Percentiles rank a stretch among this genome's conserved stretches.
These are phyloP conservation scores for Saposhnikovia divaricata DNA, from an alignment of 129 eudicot species.

Conservation along the genomic window DNA sequence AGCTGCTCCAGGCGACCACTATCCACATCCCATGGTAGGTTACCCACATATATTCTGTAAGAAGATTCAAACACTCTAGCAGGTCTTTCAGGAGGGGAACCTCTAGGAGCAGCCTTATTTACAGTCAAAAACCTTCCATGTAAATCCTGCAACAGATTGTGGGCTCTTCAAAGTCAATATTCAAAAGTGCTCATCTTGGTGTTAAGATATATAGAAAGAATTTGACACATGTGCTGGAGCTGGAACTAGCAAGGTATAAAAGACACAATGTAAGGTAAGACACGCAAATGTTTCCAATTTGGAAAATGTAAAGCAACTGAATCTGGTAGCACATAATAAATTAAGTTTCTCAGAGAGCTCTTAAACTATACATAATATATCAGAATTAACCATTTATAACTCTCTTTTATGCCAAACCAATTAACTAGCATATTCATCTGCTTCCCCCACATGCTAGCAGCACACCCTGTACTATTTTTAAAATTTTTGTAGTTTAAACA, in stretches of 20 bases:
- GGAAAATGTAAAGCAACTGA: background rate
- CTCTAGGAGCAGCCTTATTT: slow-evolving; percentile 64
- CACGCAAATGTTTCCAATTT: background rate
- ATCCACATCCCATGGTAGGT: slow-evolving; percentile 62
- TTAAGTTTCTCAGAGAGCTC: background rate
- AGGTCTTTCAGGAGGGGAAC: slow-evolving; percentile 39
- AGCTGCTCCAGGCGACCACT: slow-evolving; percentile 34
- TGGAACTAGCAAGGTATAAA: background rate
- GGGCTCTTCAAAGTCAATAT: background rate
- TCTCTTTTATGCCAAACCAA: background rate
- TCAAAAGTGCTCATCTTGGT: background rate
- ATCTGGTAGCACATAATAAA: background rate
- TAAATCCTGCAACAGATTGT: slow-evolving; percentile 32
- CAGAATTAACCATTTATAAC: background rate
- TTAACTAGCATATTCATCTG: background rate
- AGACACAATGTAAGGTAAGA: background rate
- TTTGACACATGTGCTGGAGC: background rate
- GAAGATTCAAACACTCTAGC: slow-evolving; percentile 28
- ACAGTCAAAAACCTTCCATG: slow-evolving; percentile 51
- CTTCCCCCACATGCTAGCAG: background rate
- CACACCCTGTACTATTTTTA: background rate
- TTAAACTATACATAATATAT: background rate
- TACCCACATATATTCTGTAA: slow-evolving; percentile 50
- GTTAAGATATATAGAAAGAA: background rate
- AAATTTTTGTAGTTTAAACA: no score